Base-by-base conservation (phyloP, 371 early-diverging fungal species). In the Mucor lusitanicus region DNA sequence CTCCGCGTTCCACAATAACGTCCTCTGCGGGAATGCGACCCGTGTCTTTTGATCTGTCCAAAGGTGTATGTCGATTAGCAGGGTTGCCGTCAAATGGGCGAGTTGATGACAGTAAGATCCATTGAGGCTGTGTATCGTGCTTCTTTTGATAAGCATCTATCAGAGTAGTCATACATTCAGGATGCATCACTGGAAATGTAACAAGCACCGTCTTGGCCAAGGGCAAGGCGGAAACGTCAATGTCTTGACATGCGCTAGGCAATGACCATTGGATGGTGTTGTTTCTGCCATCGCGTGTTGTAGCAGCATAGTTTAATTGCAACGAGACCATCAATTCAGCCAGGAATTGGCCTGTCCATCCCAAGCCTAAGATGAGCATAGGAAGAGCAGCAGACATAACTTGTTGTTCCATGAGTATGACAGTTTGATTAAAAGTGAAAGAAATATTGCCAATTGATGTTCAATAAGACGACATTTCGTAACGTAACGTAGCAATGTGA, bases 311-410 rank as follows among this genome's bases (percentile, higher is more conserved):
- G 12, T 69, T 50, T 12, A 80, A 12, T 5, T 74, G 56, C 17
- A 64, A 46, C 3, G 71, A 68, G 0, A 65, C 33, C 17, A 80
- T 27, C 0, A 78, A 65, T 7, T 73, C 74, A 17, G 69, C 64
- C 7, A 83, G 60, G 50, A 83, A 83, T 32, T 75, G 75, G 7
- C 83, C 83, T n/a, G 80, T 78, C 83, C 83, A 83, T 19, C 83
- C 83, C 3, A 78, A 50, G 6, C 83, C 83, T 2, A 83, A 59
- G 48, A 83, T 78, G 6, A 83, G 76, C 19, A 83, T 71, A 46
- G 75, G 74, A 17, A 81, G 35, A 6, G 63, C 40, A 23, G 68
- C 55, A 37, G 75, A 59, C 4, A 73, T 64, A 23, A 73, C 59
- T 46, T 64, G 69, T 68, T 70, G 71, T 28, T 74, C 70, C 72